Evolutionary conservation across 352 stramenopile species (phyloP), one percentile per base, ranked within the genome.

Genomic region (Blastocystis sp.): DNA sequence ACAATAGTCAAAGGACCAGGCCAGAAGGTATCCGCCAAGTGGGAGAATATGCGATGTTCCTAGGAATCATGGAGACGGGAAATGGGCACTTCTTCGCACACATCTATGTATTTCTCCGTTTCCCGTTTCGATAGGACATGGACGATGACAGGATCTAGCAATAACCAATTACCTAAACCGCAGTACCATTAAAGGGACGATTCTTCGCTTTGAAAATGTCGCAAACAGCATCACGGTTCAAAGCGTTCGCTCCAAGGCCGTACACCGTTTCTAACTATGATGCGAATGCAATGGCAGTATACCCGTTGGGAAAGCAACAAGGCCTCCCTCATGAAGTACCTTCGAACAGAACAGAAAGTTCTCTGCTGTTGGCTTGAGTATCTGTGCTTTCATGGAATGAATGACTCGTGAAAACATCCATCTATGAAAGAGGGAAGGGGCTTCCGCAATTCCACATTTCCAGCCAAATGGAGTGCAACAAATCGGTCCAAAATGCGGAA

Each of bases 1-100:
- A 99, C 97, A 12, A 99, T 92, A 16, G 97, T 99, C 24, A 99
- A 92, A 1, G 97, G 97, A 10, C 97, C 97, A 13, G 97, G 97
- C 96, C 97, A 99, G 92, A 99, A 99, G 31, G 92, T 90, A 51
- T 92, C 90, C 33, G 94, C 94, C 0, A 99, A 92, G 21, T 91
- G 93, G 66, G 94, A 91, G 45, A 98, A 97, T 1, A 95, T 39
- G 24, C 16, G 41, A 10, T 45, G 51, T 33, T 85, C 33, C 74
- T 90, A 37, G 19, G 66, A 24, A 21, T 66, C 19, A 89, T 21
- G 29, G 6, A 35, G 1, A 77, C 6, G 3, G 10, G 19, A 39
- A 35, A 70, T 21, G 45, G 13, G 80, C n/a, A 90, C 63, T 33
- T 91, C 92, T n/a, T 92, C 88, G 13, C 93, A 93, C 67, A 96